phyloP scores from a whole-genome alignment of 441 rosid genomes.

The Corymbia calophylla region DNA sequence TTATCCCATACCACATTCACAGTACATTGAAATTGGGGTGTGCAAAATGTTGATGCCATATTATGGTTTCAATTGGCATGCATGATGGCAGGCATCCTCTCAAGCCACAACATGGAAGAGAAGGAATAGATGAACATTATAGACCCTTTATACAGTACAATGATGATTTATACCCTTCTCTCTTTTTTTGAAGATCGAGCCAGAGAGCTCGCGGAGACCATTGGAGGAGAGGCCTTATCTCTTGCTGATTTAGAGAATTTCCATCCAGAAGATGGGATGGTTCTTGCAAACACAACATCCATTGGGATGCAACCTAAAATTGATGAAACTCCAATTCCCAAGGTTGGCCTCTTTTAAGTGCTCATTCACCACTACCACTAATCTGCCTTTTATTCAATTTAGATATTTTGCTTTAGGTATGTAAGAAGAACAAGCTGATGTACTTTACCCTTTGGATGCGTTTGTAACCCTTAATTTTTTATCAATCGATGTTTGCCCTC shows the following conservation, averaged over 20 bases:
- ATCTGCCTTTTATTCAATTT: neutral
- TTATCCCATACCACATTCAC: neutral
- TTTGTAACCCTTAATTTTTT: neutral
- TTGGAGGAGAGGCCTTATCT: constrained; percentile 55
- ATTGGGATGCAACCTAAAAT: constrained; percentile 72
- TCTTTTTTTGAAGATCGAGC: constrained; percentile 40
- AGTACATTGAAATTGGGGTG: neutral
- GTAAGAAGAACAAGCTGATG: neutral
- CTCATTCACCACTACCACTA: neutral
- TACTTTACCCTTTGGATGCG: neutral
- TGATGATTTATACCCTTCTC: neutral
- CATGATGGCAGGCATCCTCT: neutral
- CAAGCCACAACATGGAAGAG: neutral
- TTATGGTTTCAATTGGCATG: neutral
- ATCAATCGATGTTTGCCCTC: neutral
- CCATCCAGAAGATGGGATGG: constrained; percentile 57
- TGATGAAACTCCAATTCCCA: constrained; percentile 53
- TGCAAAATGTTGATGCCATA: neutral
- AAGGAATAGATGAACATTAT: neutral
- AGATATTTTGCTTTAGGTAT: neutral
- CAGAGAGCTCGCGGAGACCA: constrained; percentile 37
- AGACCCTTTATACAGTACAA: neutral
- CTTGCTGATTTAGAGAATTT: constrained; percentile 42
- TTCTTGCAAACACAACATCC: constrained; percentile 69
- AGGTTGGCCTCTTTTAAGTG: constrained; percentile 23